These are phyloP conservation scores for Chaetomium cochliodes DNA, from an alignment of 495 filamentous ascomycete genomes.

Conservation along the genomic window DNA sequence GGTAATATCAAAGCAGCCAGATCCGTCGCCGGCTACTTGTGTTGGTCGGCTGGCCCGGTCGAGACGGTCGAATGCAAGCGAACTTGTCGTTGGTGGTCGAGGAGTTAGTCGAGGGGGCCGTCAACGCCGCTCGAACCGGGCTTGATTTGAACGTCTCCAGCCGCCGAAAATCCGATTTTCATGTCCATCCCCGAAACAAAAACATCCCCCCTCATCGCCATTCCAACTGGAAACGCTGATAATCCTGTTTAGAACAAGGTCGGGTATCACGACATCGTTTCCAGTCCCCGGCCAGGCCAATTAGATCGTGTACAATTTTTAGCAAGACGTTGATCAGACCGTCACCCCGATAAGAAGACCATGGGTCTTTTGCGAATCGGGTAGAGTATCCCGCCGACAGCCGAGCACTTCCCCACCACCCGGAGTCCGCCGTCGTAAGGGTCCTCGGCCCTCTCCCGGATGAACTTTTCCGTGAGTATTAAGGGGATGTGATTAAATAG, in stretches of 20 bases:
- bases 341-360: slow-evolving; percentile 29
- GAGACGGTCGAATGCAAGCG: not conserved
- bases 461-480: slow-evolving; percentile 42
- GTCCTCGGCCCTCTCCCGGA: slow-evolving; percentile 29
- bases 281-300: slow-evolving; percentile 9
- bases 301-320: slow-evolving; percentile 27
- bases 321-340: slow-evolving; percentile 36
- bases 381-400: slow-evolving; percentile 27
- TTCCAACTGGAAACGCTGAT: slow-evolving; percentile 22
- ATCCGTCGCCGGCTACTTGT: not conserved
- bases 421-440: slow-evolving; percentile 16
- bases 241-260: slow-evolving; percentile 17
- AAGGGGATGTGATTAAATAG: slow-evolving; percentile 51
- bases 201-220: slow-evolving; percentile 7
- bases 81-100: not conserved
- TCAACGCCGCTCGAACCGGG: too few species aligned
- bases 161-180: not conserved
- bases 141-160: slow-evolving; percentile 1
- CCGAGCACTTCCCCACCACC: slow-evolving; percentile 27
- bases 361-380: slow-evolving; percentile 28
- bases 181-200: slow-evolving; percentile 5
- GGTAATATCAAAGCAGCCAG: not conserved
- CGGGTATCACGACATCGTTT: slow-evolving; percentile 8
- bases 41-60: not conserved
- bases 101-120: not conserved